Conservation (phyloP, 208 protist species). For the Crithidia sp. region DNA sequence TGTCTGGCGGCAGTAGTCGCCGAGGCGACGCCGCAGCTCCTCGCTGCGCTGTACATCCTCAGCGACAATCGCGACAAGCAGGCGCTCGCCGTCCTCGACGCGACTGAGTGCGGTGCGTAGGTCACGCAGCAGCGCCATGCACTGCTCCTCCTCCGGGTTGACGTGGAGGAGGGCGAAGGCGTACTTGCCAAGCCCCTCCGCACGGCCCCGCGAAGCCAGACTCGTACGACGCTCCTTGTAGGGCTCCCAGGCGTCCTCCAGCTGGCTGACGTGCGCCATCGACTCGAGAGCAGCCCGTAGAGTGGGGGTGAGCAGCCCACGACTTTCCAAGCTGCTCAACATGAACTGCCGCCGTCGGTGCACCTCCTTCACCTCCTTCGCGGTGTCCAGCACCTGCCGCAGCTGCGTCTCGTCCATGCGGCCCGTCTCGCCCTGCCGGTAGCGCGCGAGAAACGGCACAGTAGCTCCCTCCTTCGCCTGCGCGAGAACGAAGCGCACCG, state of each 20-base stretch:
- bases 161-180: slow-evolving; percentile 49
- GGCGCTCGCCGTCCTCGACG: slow-evolving; percentile 54
- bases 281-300: slow-evolving; percentile 45
- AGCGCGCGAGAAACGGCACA: slow-evolving; percentile 90
- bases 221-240: slow-evolving; percentile 82
- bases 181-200: slow-evolving; percentile 71
- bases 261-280: slow-evolving; percentile 73
- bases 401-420: slow-evolving; percentile 70
- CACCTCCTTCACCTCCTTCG: slow-evolving; percentile 73
- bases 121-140: slow-evolving; percentile 35
- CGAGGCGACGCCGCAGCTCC: slow-evolving; percentile 41
- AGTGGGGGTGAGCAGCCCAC: slow-evolving; percentile 69
- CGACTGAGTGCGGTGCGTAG: slow-evolving; percentile 25
- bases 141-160: slow-evolving; percentile 11
- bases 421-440: slow-evolving; percentile 81
- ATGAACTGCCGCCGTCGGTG: slow-evolving; percentile 79
- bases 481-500: slow-evolving; percentile 62
- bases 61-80: slow-evolving; percentile 64
- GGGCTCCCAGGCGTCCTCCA: slow-evolving; percentile 87
- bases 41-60: slow-evolving; percentile 77
- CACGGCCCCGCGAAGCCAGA: slow-evolving; percentile 72
- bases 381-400: slow-evolving; percentile 64
- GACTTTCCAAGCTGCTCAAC: slow-evolving; percentile 70
- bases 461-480: slow-evolving; percentile 75
- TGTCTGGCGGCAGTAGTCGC: slow-evolving; percentile 44